Evolutionary conservation across 352 stramenopile genomes (phyloP), one percentile per base, ranked within the genome.

Genomic region (Blastocystis sp.): DNA sequence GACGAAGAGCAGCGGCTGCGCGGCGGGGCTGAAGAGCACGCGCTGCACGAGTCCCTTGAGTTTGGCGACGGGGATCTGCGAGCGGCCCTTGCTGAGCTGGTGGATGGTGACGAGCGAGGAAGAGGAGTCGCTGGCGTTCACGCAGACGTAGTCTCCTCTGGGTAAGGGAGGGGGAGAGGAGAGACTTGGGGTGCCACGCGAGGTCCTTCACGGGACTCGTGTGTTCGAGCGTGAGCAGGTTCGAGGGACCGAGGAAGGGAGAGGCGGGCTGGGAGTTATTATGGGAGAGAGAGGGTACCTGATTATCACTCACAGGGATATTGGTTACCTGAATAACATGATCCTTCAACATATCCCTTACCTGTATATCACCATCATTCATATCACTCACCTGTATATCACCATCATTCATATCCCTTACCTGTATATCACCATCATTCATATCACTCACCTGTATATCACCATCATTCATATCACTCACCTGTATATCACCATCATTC

Each of bases 1-100:
- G 38, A 99, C 94, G 90, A 99, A 99, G 86, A 99, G 93, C 88
- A 98, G 98, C 4, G 97, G 96, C 90, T 98, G 98, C 49, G 69
- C 16, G 76, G 92, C 94, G 49, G 95, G 96, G 89, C 99, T 96
- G 90, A 99, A 99, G 11, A 94, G 92, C 48, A 97, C 94, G 54
- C 91, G 91, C 89, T 99, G 96, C 27, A 97, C 93, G 91, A 29
- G 90, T 59, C 91, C 92, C 16, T 95, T 90, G 57, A 96, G 97
- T 89, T 97, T 96, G 42, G 89, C 91, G 89, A 99, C 97, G 63
- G 96, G 96, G 84, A 97, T 97, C 88, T 98, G 95, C 24, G 94
- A 96, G 72, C 93, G 92, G 54, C 93, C 92, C 89, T 97, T 97
- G 69, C 92, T 97, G n/a, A 98, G 88, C 88, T 98, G 95, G 88